These are phyloP conservation scores for Jaapia argillacea DNA, from an alignment of 768 basidiomycete genomes.

Conservation along the genomic window DNA sequence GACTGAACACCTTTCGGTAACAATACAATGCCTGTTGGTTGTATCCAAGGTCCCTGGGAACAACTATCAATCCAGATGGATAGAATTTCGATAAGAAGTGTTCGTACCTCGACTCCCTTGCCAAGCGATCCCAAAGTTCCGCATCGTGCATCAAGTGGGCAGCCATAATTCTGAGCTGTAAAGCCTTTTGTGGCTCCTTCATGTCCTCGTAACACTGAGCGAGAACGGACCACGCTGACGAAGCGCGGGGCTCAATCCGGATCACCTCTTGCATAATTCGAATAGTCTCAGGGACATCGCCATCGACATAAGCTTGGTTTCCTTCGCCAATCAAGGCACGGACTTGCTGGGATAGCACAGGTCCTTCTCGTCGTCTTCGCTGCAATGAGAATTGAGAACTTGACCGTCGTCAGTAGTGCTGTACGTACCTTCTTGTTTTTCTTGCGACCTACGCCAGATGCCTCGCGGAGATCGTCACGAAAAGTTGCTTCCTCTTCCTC, in stretches of 20 bases:
- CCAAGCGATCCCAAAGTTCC: conserved; percentile 84
- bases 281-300: conserved; percentile 55
- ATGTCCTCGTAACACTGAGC: conserved; percentile 76
- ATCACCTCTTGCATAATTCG: conserved; percentile 87
- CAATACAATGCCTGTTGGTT: conserved; percentile 89
- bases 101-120: conserved; percentile 58
- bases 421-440: conserved; percentile 9
- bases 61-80: not conserved
- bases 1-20: conserved; percentile 69
- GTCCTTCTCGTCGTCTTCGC: conserved; percentile 40
- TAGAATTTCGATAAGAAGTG: not conserved
- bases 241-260: conserved; percentile 81
- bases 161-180: conserved; percentile 82
- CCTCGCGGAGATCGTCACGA: conserved; percentile 62
- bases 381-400: conserved; percentile 4
- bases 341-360: conserved; percentile 59
- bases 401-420: not conserved
- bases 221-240: conserved; percentile 79
- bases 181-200: conserved; percentile 54
- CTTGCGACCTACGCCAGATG: conserved; percentile 59
- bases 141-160: conserved; percentile 79
- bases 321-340: conserved; percentile 73
- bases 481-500: conserved; percentile 63
- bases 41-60: conserved; percentile 50
- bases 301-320: conserved; percentile 78